Evolutionary conservation across 2,329 filamentous ascomycete species (phyloP).

Genomic region (Emmonsia crescens): DNA sequence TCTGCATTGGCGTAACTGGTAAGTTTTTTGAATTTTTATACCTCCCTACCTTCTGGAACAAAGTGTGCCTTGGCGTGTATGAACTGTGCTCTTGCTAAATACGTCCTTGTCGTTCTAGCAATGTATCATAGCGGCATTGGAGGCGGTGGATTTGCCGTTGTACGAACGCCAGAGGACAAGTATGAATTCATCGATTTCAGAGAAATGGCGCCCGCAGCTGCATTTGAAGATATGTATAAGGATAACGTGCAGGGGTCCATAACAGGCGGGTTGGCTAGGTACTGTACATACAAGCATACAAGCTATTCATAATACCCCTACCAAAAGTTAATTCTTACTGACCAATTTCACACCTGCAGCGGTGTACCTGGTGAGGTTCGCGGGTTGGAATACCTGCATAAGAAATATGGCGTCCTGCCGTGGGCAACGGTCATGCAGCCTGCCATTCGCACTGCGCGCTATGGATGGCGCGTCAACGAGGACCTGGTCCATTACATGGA

Average conservation of each 20-base stretch:
- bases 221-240: conserved; percentile 74
- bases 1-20: conserved; percentile 64
- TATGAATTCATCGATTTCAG: conserved; percentile 87
- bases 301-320: background rate
- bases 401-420: conserved; percentile 46
- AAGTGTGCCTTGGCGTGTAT: background rate
- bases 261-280: conserved; percentile 58
- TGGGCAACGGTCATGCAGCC: conserved; percentile 65
- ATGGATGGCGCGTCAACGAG: conserved; percentile 61
- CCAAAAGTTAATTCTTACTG: background rate
- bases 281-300: conserved; percentile 9
- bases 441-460: conserved; percentile 59
- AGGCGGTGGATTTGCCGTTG: conserved; percentile 81
- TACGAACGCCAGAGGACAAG: conserved; percentile 59
- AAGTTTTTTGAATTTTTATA: conserved; percentile 15
- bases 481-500: conserved; percentile 69
- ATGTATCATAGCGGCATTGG: conserved; percentile 76
- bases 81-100: background rate
- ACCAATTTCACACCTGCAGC: conserved; percentile 24
- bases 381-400: conserved; percentile 69
- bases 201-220: conserved; percentile 74
- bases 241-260: conserved; percentile 58
- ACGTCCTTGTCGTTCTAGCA: conserved; percentile 23
- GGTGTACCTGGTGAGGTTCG: conserved; percentile 52
- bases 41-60: no score